Conservation (phyloP, 2,329 filamentous ascomycete species). For the Sclerotinia spermophila region DNA sequence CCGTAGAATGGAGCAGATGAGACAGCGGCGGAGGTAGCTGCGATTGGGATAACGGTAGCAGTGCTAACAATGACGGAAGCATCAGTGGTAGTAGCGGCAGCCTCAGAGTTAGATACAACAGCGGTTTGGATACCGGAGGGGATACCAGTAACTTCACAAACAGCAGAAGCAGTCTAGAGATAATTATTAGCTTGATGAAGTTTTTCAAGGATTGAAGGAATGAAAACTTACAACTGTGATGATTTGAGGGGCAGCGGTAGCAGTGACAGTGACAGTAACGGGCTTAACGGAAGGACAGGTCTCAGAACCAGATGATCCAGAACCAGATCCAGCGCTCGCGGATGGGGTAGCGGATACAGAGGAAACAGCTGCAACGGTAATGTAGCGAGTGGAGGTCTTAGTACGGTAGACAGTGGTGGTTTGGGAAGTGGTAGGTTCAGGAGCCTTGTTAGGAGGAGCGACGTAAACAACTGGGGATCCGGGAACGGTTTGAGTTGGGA, state of each 20-base stretch:
- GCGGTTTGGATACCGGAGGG: slow-evolving; percentile 8
- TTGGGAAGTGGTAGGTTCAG: slow-evolving; percentile 10
- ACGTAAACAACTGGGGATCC: slow-evolving; percentile 5
- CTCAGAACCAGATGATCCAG: slow-evolving; percentile 16
- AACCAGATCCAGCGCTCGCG: slow-evolving; percentile 14
- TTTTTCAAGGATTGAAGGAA: background rate
- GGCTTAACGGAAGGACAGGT: slow-evolving; percentile 20
- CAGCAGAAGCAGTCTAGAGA: slow-evolving; percentile 22
- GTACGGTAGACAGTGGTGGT: slow-evolving; percentile 26
- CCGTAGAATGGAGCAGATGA: slow-evolving; percentile 18
- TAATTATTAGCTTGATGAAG: slow-evolving; percentile 13
- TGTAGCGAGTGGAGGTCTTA: slow-evolving; percentile 26
- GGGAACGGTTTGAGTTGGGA: slow-evolving; percentile 2
- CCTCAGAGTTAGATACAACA: background rate
- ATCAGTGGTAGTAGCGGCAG: background rate
- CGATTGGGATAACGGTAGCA: slow-evolving; percentile 31
- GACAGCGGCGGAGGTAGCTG: slow-evolving; percentile 25
- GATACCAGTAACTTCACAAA: slow-evolving; percentile 8
- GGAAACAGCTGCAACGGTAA: slow-evolving; percentile 24
- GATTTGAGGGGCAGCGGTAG: slow-evolving; percentile 31
- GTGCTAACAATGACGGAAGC: slow-evolving; percentile 27
- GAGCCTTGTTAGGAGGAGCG: background rate
- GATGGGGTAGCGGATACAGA: slow-evolving; percentile 3
- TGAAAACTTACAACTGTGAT: slow-evolving; percentile 33
- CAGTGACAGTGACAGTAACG: slow-evolving; percentile 31